Evolutionary conservation across 2,329 filamentous ascomycete genomes (phyloP), one percentile per base, ranked within the genome.

Genomic region (Ophiocordyceps unilateralis): DNA sequence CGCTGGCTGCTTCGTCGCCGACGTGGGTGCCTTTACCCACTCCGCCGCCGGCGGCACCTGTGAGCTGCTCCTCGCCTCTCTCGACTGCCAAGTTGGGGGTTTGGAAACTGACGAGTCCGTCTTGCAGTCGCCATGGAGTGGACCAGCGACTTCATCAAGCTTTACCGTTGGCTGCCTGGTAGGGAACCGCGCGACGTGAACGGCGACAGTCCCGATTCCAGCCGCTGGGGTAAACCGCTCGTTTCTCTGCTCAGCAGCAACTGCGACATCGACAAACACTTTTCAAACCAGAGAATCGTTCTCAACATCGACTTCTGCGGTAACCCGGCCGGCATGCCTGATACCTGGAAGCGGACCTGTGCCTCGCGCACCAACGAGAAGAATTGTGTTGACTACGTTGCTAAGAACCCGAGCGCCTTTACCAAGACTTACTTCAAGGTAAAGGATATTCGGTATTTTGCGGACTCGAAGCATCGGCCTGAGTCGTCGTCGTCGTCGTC

Each of bases 241-340:
- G 76, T 79, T 12, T 63, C 67, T 19, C 80, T 86, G 1, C 74
- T 75, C 15, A 66, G 63, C 41, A 48, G 51, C 44, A 53, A 52
- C 34, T 93, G 85, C 60, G 65, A 85, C 48, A 75, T 86, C 49
- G 62, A 74, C 47, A 57, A 57, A 2, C 68, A 73, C 52, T 82
- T 91, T 58, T 64, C 62, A 47, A 65, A 78, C 53, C 73, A 88
- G 65, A 73, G 78, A 51, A 73, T 93, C 46, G 75, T 86, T 43
- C 72, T 87, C 51, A 76, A 86, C 64, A 83, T 83, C 39, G 58
- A 78, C 24, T 81, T 88, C 57, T 89, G 83, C 56, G 83, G 83
- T 17, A 72, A 78, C 51, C 82, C 78, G 65, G 79, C 80, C 1
- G 77, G 57, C 41, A 50, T 52, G 36, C 34, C 45, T 4, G 44